A percentile compares a stretch with the other conserved stretches of the same genome.
Evolutionary conservation across 768 basidiomycete genomes (phyloP).

Genomic region (Butyriboletus loyo): DNA sequence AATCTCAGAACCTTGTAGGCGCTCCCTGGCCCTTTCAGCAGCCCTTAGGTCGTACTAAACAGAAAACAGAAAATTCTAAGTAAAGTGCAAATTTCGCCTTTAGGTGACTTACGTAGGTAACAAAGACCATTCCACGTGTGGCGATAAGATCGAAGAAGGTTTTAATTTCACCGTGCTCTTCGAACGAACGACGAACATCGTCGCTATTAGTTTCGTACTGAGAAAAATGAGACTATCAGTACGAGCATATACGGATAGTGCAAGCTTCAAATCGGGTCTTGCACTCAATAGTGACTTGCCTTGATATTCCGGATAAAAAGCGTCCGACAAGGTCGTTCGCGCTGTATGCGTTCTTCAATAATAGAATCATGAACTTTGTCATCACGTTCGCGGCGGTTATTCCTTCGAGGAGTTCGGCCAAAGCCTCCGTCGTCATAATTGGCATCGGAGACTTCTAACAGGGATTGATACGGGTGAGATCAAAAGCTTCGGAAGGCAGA

Average conservation of each 20-base stretch:
- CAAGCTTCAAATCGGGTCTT: conserved; percentile 10
- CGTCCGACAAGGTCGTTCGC: conserved; percentile 92
- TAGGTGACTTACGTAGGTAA: conserved; percentile 82
- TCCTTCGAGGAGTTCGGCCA: conserved; percentile 44
- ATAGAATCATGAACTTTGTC: conserved; percentile 89
- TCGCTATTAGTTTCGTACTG: conserved; percentile 90
- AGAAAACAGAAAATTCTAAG: conserved; percentile 8
- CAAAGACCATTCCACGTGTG: conserved; percentile 97
- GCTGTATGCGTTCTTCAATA: conserved; percentile 91
- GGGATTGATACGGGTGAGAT: conserved; percentile 40
- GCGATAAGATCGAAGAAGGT: conserved; percentile 95
- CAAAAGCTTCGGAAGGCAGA: conserved; percentile 46
- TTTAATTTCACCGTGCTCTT: conserved; percentile 93
- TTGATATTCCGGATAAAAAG: conserved; percentile 98
- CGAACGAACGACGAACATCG: conserved; percentile 81
- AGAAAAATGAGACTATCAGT: conserved; percentile 14
- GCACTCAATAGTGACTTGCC: conserved; percentile 54
- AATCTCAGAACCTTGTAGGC: conserved; percentile 85
- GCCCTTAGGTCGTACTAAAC: conserved; percentile 86
- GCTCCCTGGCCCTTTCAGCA: conserved; percentile 88
- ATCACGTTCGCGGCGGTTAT: conserved; percentile 71
- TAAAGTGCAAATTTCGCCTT: conserved; percentile 6
- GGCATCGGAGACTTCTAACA: conserved; percentile 63
- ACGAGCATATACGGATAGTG: conserved; percentile 1
- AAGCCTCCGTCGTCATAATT: conserved; percentile 54